phyloP scores from a whole-genome alignment of 495 filamentous ascomycete genomes.

The Penicillium simplicissimum region DNA sequence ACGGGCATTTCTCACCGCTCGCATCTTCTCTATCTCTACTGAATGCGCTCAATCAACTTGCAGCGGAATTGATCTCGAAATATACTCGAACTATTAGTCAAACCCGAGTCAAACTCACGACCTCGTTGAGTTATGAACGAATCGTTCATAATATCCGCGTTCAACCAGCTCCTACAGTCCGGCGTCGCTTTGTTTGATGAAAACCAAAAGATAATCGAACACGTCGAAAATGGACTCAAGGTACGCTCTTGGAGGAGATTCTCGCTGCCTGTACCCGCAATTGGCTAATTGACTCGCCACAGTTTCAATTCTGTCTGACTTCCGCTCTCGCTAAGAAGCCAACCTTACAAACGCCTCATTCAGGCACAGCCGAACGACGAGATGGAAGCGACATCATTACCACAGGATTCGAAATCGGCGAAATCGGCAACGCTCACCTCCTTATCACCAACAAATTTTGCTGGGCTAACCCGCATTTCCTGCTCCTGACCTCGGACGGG shows the following conservation, averaged over 20 bases:
- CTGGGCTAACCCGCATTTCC: background rate
- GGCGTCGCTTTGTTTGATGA: background rate
- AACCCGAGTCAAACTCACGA: background rate
- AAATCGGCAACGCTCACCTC: background rate
- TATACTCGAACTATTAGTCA: background rate
- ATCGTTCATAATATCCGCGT: background rate
- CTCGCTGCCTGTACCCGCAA: background rate
- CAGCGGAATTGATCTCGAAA: background rate
- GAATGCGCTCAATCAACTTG: background rate
- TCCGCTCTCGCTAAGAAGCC: background rate
- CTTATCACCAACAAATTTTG: background rate
- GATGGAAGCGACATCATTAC: constrained; percentile 3
- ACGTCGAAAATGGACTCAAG: background rate
- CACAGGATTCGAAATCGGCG: background rate
- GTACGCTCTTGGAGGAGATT: background rate
- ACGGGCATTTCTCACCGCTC: background rate
- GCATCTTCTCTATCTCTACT: background rate
- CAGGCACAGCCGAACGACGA: background rate
- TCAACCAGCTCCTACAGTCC: background rate
- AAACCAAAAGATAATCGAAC: background rate
- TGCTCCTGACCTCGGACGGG: background rate
- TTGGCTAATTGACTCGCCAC: background rate
- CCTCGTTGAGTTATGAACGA: background rate
- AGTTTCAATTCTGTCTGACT: constrained; percentile 2
- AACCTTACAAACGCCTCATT: constrained; percentile 1